Evolutionary conservation across 2,329 filamentous ascomycete genomes (phyloP).

Genomic region (Aspergillus spinulosporus): DNA sequence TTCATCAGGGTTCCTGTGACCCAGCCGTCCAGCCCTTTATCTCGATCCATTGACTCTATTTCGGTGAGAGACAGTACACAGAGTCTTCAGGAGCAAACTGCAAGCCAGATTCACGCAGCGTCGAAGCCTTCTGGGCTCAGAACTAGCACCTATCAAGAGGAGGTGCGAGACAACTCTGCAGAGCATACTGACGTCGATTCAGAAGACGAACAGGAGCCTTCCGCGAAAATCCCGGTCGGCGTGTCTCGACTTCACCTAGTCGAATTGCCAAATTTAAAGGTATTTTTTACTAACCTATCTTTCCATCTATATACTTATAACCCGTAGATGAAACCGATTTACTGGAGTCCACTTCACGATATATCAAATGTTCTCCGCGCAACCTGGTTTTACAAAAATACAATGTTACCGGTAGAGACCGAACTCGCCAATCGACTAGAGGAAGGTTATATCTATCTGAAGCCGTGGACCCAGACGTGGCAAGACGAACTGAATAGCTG

Average conservation of each 20-base stretch:
- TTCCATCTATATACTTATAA: conserved; percentile 11
- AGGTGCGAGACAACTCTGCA: conserved; percentile 14
- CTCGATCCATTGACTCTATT: conserved; percentile 33
- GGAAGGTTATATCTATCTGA: conserved; percentile 79
- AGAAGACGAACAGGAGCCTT: conserved; percentile 25
- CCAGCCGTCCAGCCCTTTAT: conserved; percentile 31
- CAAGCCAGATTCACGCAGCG: conserved; percentile 16
- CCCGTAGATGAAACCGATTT: conserved; percentile 86
- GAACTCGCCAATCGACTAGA: conserved; percentile 89
- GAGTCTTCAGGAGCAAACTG: conserved; percentile 24
- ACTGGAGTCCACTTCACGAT: conserved; percentile 94
- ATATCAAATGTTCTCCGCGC: conserved; percentile 77
- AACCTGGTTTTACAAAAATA: conserved; percentile 97
- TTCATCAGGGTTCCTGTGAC: conserved; percentile 47
- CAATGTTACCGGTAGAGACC: conserved; percentile 85
- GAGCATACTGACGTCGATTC: conserved; percentile 17
- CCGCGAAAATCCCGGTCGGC: conserved; percentile 74
- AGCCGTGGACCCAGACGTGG: conserved; percentile 91
- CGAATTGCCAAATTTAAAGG: conserved; percentile 68
- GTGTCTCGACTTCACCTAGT: conserved; percentile 89
- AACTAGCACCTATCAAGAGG: conserved; percentile 27
- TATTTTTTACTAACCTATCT: conserved; percentile 16
- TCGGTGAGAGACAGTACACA: conserved; percentile 25
- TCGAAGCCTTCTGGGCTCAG: conserved; percentile 32
- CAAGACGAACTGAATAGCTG: conserved; percentile 86